Base-by-base conservation (phyloP, 163 green algal species). In the Scenedesmus sp. region DNA sequence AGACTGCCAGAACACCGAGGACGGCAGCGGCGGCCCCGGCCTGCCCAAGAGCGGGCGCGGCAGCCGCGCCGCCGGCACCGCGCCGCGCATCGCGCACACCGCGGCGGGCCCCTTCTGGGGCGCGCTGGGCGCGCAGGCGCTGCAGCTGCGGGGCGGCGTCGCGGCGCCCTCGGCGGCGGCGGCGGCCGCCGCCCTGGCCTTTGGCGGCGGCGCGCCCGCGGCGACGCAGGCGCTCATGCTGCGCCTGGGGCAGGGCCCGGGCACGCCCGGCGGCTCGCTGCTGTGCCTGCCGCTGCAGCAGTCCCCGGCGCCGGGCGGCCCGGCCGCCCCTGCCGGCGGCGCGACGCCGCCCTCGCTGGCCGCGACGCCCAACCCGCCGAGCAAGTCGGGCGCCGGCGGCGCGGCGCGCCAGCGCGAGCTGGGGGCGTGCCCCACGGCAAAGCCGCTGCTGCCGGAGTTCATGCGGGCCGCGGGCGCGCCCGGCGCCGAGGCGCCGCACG, bases 1-100 rank as follows among this genome's bases (percentile, higher is more conserved):
- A 22, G 83, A 85, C 53, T 92, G 87, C 78, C 70, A 86, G 24
- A 92, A 94, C 66, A 58, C 60, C 1, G 48, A 75, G 54, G 42
- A 70, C n/a, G n/a, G 22, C 22, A 42, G 45, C 36, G 58, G 6
- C 29, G 71, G 18, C n/a, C 26, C 9, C 20, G 17, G 26, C 57
- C 18, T 50, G 18, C n/a, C 34, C 22, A 36, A 45, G 42, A 78
- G 39, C 26, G n/a, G 44, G 5, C 66, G 44, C 11, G n/a, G 56
- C 70, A 33, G 39, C 57, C 60, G 4, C 53, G 54, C 39, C 51
- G 67, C 1, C 57, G 47, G 57, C 70, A 70, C 34, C 65, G n/a
- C 45, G 29, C 14, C 39, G 47, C 47, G 48, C 2, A 11, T 63
- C 26, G 45, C 58, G 47, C 65, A 75, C 65, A 74, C 44, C 13